These are phyloP conservation scores for Mycena albidolilacea DNA, from an alignment of 768 basidiomycete genomes.

Conservation along the genomic window DNA sequence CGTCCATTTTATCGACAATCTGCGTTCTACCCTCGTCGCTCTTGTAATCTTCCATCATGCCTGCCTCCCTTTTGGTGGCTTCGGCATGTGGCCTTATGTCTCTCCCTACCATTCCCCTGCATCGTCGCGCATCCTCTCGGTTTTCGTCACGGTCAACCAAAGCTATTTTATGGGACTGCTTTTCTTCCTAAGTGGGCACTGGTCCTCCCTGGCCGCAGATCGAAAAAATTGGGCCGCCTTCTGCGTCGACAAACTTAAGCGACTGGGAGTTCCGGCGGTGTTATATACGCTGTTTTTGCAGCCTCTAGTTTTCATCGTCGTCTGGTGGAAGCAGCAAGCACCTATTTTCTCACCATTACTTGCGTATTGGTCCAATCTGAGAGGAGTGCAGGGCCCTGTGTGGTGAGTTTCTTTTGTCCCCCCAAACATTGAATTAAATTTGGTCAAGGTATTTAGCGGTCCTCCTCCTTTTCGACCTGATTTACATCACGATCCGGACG, in stretches of 20 bases:
- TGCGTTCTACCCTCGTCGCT: conserved; percentile 32
- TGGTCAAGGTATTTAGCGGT: conserved; percentile 27
- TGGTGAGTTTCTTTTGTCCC: conserved; percentile 24
- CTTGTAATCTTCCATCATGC: conserved; percentile 38
- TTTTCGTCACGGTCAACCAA: conserved; percentile 33
- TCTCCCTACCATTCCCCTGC: conserved; percentile 24
- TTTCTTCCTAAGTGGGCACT: conserved; percentile 36
- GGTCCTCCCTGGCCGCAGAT: conserved; percentile 21
- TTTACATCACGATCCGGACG: conserved; percentile 29
- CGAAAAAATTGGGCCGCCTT: conserved; percentile 22
- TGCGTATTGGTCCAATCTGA: conserved; percentile 14
- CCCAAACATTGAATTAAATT: background rate
- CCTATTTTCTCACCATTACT: conserved; percentile 25
- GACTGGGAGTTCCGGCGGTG: conserved; percentile 34
- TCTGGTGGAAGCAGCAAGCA: conserved; percentile 9
- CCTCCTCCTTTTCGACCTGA: conserved; percentile 36
- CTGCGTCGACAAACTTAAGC: conserved; percentile 32
- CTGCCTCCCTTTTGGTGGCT: conserved; percentile 24
- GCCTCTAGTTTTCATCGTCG: conserved; percentile 17
- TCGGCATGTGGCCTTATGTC: conserved; percentile 29
- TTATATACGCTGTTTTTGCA: conserved; percentile 26
- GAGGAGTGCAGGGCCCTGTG: conserved; percentile 30
- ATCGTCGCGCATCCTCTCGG: conserved; percentile 4
- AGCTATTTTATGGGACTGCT: conserved; percentile 37
- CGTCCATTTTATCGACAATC: conserved; percentile 37